These are phyloP conservation scores for Sphaceloma murrayae DNA, from an alignment of 2,329 filamentous ascomycete genomes.

Conservation along the genomic window DNA sequence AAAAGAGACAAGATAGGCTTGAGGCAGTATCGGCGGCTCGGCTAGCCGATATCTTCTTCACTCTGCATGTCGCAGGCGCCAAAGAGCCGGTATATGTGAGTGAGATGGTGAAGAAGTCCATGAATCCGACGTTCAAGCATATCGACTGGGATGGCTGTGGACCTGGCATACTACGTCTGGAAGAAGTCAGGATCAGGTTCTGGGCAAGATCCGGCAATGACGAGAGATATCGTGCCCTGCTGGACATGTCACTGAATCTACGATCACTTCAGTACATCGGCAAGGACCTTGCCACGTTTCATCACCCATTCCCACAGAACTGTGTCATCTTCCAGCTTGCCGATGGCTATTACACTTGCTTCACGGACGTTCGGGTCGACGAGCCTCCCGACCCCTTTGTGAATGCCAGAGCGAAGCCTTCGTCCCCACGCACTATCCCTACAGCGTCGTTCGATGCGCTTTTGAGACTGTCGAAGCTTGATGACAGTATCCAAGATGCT, in stretches of 20 bases:
- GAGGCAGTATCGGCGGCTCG: conserved; percentile 61
- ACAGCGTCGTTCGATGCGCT: conserved; percentile 80
- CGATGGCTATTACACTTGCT: conserved; percentile 76
- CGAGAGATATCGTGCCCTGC: conserved; percentile 51
- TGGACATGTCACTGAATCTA: conserved; percentile 64
- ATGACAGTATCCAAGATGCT: conserved; percentile 85
- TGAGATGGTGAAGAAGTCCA: conserved; percentile 67
- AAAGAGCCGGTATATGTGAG: conserved; percentile 79
- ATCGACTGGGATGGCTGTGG: conserved; percentile 63
- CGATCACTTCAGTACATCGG: conserved; percentile 69
- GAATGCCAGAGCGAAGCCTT: conserved; percentile 29
- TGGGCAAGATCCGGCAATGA: conserved; percentile 57
- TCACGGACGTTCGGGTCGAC: conserved; percentile 53
- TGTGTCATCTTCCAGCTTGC: conserved; percentile 75
- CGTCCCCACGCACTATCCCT: conserved; percentile 40
- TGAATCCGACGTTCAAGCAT: conserved; percentile 81
- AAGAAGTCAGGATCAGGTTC: conserved; percentile 57
- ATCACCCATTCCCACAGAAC: conserved; percentile 68
- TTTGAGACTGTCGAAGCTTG: conserved; percentile 78
- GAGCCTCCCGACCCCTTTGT: conserved; percentile 25
- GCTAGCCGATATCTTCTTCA: conserved; percentile 84
- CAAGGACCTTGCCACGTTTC: conserved; percentile 51
- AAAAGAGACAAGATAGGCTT: conserved; percentile 60
- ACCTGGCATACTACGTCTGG: conserved; percentile 54
- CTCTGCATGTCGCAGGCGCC: conserved; percentile 59